A percentile compares a stretch with the other conserved stretches of the same genome.
phyloP scores from a whole-genome alignment of 2,329 filamentous ascomycete species.

The Rhinocladiella similis region DNA sequence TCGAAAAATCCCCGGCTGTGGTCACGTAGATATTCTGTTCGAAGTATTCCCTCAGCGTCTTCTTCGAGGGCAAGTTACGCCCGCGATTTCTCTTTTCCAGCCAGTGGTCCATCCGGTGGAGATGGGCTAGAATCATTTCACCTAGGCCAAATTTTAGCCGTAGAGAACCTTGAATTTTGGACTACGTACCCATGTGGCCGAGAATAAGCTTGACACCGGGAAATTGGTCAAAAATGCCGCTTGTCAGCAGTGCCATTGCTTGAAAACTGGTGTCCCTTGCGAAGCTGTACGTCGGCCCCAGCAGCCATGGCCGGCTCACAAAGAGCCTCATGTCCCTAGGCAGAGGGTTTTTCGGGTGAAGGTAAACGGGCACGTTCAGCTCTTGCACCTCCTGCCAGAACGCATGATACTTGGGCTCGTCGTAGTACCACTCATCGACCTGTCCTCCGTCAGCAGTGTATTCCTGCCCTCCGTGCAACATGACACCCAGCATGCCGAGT shows the following conservation, averaged over 20 bases:
- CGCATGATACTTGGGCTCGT: constrained; percentile 58
- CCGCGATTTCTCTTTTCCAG: constrained; percentile 10
- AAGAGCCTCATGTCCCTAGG: constrained; percentile 41
- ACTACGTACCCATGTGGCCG: constrained; percentile 50
- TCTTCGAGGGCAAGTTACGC: too few relatives aligned
- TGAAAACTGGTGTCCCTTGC: constrained; percentile 31
- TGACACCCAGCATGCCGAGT: constrained; percentile 60
- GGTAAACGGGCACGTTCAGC: constrained; percentile 24
- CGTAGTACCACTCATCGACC: constrained; percentile 61
- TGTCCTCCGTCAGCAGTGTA: constrained; percentile 55
- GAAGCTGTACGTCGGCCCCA: constrained; percentile 18
- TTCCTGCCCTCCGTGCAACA: constrained; percentile 63
- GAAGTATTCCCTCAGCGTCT: constrained; percentile 39
- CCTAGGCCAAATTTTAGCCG: too few relatives aligned
- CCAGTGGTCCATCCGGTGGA: constrained; percentile 34
- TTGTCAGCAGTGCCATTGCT: constrained; percentile 47
- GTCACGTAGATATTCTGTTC: constrained; percentile 42
- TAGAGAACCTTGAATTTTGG: too few relatives aligned
- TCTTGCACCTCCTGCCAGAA: constrained; percentile 23
- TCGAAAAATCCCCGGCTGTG: constrained; percentile 41
- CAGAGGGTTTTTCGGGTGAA: constrained; percentile 38
- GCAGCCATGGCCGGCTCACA: constrained; percentile 22
- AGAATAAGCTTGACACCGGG: constrained; percentile 56
- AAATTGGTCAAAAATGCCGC: constrained; percentile 56
- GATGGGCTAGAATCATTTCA: constrained; percentile 54